Base-by-base conservation (phyloP, 257 asterid genomes). In the Nicotiana sylvestris region DNA sequence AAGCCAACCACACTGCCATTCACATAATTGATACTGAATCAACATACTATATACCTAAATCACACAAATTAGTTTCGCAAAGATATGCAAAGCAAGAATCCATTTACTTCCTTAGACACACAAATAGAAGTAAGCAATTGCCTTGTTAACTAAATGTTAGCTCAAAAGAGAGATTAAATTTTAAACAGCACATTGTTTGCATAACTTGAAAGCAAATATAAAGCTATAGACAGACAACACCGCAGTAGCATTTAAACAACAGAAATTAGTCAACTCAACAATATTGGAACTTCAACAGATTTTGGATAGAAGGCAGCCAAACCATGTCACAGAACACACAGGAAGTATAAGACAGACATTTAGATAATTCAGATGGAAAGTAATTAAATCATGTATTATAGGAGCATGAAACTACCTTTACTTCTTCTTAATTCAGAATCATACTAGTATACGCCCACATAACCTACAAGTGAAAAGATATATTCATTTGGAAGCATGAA, bases 351-450 rank as follows among this genome's bases (percentile, higher is more conserved):
- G 27, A 25, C 43, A 8, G 46, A 51, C 64, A 46, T 74, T 25
- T 74, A 74, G 43, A 74, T 49, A 74, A 74, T 49, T 51, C 43
- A 13, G 74, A 79, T 15, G 72, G 25, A 39, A 61, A 61, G 82
- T 9, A 79, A 79, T 13, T 30, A 5, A 57, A 79, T 49, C 80
- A 74, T 27, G 66, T 84, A 84, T 83, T 57, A 78, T 82, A 89
- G 88, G 90, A 92, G 88, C 93, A 88, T 82, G 92, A 92, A 90
- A 86, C 97, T 93, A 94, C 97, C 98, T 94, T 92, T 88, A 91
- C 91, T 90, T 91, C 95, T 87, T 88, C 94, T 89, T 92, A 92
- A 88, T 90, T 94, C 98, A 92, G 98, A 91, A 92, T 92, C 98
- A 92, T 88, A 87, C 91, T 85, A 92, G 97, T 88, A 90, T 84